Percentiles rank a stretch among this genome's conserved stretches.
Conservation (phyloP, 2,329 filamentous ascomycete genomes). For the Penicillium crustosum region DNA sequence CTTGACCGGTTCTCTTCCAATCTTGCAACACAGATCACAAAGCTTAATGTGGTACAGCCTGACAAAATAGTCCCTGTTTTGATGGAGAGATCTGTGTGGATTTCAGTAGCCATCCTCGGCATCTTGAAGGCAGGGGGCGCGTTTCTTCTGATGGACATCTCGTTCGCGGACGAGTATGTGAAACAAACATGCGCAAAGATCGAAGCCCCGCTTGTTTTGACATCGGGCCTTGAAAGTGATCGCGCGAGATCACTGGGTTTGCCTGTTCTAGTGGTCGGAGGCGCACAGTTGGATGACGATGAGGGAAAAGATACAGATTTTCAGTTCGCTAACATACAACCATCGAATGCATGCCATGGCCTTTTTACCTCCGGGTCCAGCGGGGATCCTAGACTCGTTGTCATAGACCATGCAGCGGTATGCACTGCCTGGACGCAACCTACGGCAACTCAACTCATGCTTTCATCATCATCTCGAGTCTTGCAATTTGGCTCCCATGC, state of each 20-base stretch:
- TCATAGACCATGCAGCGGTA: neutral
- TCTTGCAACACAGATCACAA: neutral
- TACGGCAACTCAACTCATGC: neutral
- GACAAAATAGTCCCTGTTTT: neutral
- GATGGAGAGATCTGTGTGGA: neutral
- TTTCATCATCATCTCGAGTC: neutral
- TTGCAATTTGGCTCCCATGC: neutral
- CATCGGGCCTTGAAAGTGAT: neutral
- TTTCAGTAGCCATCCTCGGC: neutral
- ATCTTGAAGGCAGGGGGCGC: neutral
- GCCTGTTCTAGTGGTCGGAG: neutral
- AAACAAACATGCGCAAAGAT: neutral
- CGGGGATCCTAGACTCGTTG: neutral
- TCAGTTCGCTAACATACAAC: neutral
- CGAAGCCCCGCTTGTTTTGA: neutral
- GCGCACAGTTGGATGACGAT: neutral
- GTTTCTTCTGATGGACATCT: neutral
- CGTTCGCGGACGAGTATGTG: neutral
- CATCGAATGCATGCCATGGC: neutral
- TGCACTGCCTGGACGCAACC: neutral
- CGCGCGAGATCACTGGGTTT: neutral
- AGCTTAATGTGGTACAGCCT: neutral
- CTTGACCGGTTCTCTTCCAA: neutral
- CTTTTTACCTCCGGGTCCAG: neutral
- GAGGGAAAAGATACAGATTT: neutral